Base-by-base conservation (phyloP, 345 rosid species). In the Populus deltoides region DNA sequence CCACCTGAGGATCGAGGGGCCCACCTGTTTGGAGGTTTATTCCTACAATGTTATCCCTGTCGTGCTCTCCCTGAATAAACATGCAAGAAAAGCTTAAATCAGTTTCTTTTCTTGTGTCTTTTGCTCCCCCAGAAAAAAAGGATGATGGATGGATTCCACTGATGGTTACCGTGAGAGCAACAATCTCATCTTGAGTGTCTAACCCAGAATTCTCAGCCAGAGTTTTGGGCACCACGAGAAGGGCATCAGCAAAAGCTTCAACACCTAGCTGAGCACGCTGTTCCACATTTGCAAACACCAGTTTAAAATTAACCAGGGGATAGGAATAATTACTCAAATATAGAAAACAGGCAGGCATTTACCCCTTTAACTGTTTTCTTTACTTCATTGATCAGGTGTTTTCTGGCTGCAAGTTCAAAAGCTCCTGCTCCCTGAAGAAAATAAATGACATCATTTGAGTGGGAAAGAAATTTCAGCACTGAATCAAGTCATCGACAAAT, bases 261-360 rank as follows among this genome's bases (percentile, higher is more conserved):
- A 96, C 90, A 49, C 99, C 99, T 57, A 96, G 90, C 79, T 96
- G 99, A 78, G 98, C 97, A 22, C 99, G 95, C 99, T 96, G 90
- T 59, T 74, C 76, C 79, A 76, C 25, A 72, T 75, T 73, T 59
- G 71, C 8, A 51, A 78, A 69, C 55, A 82, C 59, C 27, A 61
- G 75, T 45, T 77, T 55, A 74, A 74, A 75, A 11, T 59, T 3
- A 25, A 74, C 55, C 29, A 5, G 5, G 55, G 9, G 25, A 1
- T 25, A 24, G 17, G 6, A 70, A 55, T 62, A 41, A 67, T 18
- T 8, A 65, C 7, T 6, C 2, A 31, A 55, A 70, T 11, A 41
- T n/a, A 18, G 13, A 59, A 71, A 71, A 66, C 5, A 57, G 17
- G n/a, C 24, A 59, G 35, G 66, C 39, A 66, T n/a, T 31, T 90